Evolutionary conservation across 1,284 basidiomycete species (phyloP).

Genomic region (Leccinum laetum): DNA sequence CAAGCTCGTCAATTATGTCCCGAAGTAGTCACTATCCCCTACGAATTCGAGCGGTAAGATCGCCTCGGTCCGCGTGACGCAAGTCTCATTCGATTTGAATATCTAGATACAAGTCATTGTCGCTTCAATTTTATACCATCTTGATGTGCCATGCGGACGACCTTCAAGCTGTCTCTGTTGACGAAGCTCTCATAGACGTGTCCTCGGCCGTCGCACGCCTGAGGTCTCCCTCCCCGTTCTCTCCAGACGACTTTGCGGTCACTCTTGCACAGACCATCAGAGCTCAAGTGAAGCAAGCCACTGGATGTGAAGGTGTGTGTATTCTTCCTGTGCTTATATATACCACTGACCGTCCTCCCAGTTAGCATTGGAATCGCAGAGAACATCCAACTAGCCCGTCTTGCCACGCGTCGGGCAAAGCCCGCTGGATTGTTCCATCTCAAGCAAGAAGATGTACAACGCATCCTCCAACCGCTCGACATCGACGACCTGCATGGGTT

Average conservation of each 20-base stretch:
- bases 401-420: slow-evolving; percentile 92
- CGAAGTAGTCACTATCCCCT: slow-evolving; percentile 80
- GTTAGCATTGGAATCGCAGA: slow-evolving; percentile 91
- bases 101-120: slow-evolving; percentile 77
- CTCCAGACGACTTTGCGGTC: slow-evolving; percentile 55
- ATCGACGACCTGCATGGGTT: slow-evolving; percentile 91
- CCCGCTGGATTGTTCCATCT: slow-evolving; percentile 87
- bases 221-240: slow-evolving; percentile 29
- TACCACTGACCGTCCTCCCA: slow-evolving; percentile 29
- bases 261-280: slow-evolving; percentile 84
- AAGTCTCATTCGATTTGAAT: slow-evolving; percentile 14
- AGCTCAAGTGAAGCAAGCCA: slow-evolving; percentile 70
- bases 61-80: background rate
- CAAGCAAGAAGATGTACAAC: slow-evolving; percentile 48
- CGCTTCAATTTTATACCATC: slow-evolving; percentile 89
- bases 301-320: slow-evolving; percentile 78
- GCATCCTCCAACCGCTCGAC: slow-evolving; percentile 73
- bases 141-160: slow-evolving; percentile 90
- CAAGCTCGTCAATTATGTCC: slow-evolving; percentile 84
- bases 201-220: slow-evolving; percentile 62
- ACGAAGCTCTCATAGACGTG: slow-evolving; percentile 94
- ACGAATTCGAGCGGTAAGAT: slow-evolving; percentile 76
- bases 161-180: slow-evolving; percentile 93
- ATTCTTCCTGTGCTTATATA: background rate
- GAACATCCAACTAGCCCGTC: slow-evolving; percentile 90